phyloP scores from a whole-genome alignment of 1,139 yeast genomes.

The Spathaspora sp. region DNA sequence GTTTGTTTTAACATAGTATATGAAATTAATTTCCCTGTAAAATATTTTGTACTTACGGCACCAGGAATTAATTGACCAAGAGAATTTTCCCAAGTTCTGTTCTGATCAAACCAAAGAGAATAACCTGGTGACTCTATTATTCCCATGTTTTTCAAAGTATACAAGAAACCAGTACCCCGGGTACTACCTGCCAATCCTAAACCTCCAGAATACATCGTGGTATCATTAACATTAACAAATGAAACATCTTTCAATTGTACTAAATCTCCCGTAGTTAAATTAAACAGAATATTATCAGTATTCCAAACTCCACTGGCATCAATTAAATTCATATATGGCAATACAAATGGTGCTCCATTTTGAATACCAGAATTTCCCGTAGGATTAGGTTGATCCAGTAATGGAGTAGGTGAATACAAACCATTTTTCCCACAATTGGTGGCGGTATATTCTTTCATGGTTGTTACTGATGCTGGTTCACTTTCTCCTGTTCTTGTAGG shows the following conservation, averaged over 20 bases:
- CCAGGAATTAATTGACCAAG: slow-evolving; percentile 56
- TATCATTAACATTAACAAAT: slow-evolving; percentile 25
- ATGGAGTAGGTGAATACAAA: slow-evolving; percentile 16
- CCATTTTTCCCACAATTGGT: slow-evolving; percentile 31
- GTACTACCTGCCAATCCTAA: slow-evolving; percentile 53
- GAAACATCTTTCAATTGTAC: slow-evolving; percentile 24
- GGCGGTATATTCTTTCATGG: slow-evolving; percentile 21
- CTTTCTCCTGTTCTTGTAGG: slow-evolving; percentile 8
- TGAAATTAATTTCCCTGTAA: slow-evolving; percentile 43
- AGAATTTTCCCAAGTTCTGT: slow-evolving; percentile 13
- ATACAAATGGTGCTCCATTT: slow-evolving; percentile 17
- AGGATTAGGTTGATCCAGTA: slow-evolving; percentile 11
- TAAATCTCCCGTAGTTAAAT: slow-evolving; percentile 13
- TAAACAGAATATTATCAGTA: slow-evolving; percentile 24
- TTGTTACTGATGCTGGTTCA: slow-evolving; percentile 20
- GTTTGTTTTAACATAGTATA: slow-evolving; percentile 48
- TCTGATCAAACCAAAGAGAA: slow-evolving; percentile 49
- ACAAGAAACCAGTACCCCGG: slow-evolving; percentile 42
- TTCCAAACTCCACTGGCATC: slow-evolving; percentile 27
- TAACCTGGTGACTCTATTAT: slow-evolving; percentile 50
- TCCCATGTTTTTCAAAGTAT: slow-evolving; percentile 27
- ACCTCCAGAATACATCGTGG: slow-evolving; percentile 31
- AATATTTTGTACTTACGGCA: slow-evolving; percentile 50
- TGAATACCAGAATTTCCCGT: slow-evolving; percentile 13
- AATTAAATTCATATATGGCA: slow-evolving; percentile 31